These are phyloP conservation scores for Zoysia matrella DNA, from an alignment of 202 grass and related monocot species.

Conservation along the genomic window DNA sequence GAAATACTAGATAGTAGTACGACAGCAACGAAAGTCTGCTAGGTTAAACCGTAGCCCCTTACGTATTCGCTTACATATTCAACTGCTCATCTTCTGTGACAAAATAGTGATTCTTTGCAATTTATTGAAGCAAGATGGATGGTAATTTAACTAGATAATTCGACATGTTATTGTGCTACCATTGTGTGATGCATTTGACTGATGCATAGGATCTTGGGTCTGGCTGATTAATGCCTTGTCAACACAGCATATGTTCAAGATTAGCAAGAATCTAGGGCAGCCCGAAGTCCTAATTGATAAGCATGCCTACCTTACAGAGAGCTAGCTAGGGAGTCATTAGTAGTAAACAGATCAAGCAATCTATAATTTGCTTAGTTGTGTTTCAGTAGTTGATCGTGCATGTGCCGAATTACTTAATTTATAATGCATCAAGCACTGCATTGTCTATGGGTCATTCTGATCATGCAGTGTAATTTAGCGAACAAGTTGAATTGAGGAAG, in stretches of 20 bases:
- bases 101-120: neutral
- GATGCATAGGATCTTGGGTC: neutral
- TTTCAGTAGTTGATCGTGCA: neutral
- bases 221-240: slow-evolving; percentile 35
- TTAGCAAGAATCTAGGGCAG: slow-evolving; percentile 50
- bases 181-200: neutral
- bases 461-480: neutral
- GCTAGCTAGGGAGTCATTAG: too few species aligned
- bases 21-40: neutral
- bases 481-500: neutral
- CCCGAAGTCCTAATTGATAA: neutral
- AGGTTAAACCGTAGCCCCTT: neutral
- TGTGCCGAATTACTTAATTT: slow-evolving; percentile 34
- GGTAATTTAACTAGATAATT: neutral
- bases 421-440: neutral
- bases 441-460: neutral
- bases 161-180: slow-evolving; percentile 1
- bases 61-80: neutral
- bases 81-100: neutral
- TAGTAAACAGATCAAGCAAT: neutral
- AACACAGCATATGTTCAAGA: slow-evolving; percentile 44
- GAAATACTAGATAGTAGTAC: neutral
- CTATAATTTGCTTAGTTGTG: slow-evolving; percentile 7
- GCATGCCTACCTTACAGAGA: neutral
- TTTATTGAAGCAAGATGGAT: slow-evolving; percentile 4